These are phyloP conservation scores for Chytriomyces sp. DNA, from an alignment of 192 early-diverging fungal species.

Conservation along the genomic window DNA sequence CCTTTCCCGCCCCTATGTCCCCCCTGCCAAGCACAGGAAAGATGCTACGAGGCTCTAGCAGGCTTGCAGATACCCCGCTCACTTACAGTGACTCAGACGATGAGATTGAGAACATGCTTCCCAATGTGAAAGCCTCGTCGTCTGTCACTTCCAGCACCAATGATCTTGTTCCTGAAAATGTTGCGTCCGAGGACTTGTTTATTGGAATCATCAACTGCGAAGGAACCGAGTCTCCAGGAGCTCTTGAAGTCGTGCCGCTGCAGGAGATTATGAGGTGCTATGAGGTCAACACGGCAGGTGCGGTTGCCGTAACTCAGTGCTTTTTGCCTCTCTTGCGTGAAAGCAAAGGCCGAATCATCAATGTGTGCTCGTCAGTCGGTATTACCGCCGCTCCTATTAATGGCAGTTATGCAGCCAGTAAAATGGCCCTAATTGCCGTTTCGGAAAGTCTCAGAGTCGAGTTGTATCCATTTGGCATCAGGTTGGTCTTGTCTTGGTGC, in stretches of 20 bases:
- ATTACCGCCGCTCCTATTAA: constrained; percentile 44
- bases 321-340: constrained; percentile 44
- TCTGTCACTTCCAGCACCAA: not conserved
- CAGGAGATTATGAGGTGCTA: constrained; percentile 37
- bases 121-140: not conserved
- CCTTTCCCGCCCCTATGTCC: not conserved
- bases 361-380: constrained; percentile 42
- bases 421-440: constrained; percentile 42
- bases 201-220: constrained; percentile 50
- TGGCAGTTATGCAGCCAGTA: constrained; percentile 47
- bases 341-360: constrained; percentile 45
- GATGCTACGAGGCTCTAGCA: no score
- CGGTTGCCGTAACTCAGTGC: constrained; percentile 39
- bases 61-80: not conserved
- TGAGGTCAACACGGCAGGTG: constrained; percentile 50
- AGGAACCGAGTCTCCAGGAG: constrained; percentile 33
- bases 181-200: constrained; percentile 19
- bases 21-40: not conserved
- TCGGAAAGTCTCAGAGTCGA: constrained; percentile 48
- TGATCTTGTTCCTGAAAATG: not conserved
- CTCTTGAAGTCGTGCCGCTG: constrained; percentile 34
- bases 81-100: constrained; percentile 1
- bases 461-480: constrained; percentile 39
- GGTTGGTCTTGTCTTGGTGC: no score
- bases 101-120: not conserved